Evolutionary conservation across 805 yeast species (phyloP).

Genomic region (Saccharomyces paradoxus): DNA sequence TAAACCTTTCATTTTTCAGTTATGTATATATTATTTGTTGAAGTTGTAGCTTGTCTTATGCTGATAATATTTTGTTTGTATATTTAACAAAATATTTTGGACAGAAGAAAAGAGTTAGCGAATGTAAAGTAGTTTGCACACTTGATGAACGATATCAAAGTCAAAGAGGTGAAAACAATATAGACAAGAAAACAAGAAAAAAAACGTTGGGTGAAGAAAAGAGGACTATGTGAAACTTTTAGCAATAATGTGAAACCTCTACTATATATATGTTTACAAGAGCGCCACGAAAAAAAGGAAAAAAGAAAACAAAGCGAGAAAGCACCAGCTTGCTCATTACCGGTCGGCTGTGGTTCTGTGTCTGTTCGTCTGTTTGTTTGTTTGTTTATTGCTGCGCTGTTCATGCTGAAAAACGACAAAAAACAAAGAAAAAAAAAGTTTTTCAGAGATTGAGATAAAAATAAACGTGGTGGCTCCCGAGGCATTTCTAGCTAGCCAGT

Average conservation of each 20-base stretch:
- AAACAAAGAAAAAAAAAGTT: not conserved
- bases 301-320: not conserved
- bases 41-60: not conserved
- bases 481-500: not conserved
- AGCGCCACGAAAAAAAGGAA: not conserved
- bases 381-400: not conserved
- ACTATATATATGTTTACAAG: not conserved
- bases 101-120: conserved; percentile 1
- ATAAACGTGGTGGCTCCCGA: not conserved
- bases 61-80: not conserved
- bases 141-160: conserved; percentile 2
- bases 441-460: not conserved
- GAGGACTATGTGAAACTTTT: not conserved
- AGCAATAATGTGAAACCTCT: not conserved
- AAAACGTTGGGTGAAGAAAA: not conserved
- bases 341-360: not conserved
- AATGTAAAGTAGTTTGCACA: not conserved
- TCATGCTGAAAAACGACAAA: not conserved
- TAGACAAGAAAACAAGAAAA: not conserved
- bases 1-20: conserved; percentile 75
- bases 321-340: not conserved
- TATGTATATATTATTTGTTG: not conserved
- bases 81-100: not conserved
- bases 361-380: not conserved
- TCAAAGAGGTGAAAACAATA: conserved; percentile 9